Evolutionary conservation across 768 basidiomycete species (phyloP).

Genomic region (Punctularia strigosozonata): DNA sequence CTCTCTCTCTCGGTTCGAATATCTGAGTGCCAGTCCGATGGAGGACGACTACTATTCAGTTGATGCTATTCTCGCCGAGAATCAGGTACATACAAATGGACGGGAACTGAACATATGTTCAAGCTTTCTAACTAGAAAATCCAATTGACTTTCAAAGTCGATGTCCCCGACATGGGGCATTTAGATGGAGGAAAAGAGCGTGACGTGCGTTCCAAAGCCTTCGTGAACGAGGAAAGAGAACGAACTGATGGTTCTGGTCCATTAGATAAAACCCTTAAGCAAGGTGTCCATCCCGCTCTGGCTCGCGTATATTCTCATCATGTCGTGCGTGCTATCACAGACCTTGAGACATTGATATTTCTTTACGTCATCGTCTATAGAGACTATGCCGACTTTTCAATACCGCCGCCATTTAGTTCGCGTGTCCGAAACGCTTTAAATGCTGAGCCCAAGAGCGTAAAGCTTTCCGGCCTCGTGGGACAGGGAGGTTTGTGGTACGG

Average conservation of each 20-base stretch:
- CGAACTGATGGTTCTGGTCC: not conserved
- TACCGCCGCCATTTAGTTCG: slow-evolving; percentile 65
- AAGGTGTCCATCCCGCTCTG: slow-evolving; percentile 84
- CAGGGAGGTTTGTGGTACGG: slow-evolving; percentile 88
- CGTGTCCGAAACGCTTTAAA: slow-evolving; percentile 80
- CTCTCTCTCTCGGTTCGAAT: too few species aligned
- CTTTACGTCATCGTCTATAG: slow-evolving; percentile 23
- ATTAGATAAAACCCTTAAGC: slow-evolving; percentile 62
- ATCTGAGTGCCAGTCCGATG: too few species aligned
- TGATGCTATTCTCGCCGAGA: slow-evolving; percentile 84
- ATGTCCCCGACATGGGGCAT: slow-evolving; percentile 79
- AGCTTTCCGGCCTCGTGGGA: slow-evolving; percentile 73
- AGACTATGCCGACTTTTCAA: slow-evolving; percentile 82
- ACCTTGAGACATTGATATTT: not conserved
- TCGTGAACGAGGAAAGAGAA: not conserved
- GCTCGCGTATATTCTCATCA: slow-evolving; percentile 80
- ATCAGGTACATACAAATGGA: slow-evolving; percentile 42
- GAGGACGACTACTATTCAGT: slow-evolving; percentile 89
- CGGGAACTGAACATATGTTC: not conserved
- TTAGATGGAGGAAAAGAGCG: slow-evolving; percentile 77
- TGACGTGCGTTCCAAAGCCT: slow-evolving; percentile 36
- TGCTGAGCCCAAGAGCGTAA: slow-evolving; percentile 80
- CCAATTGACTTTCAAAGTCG: slow-evolving; percentile 85
- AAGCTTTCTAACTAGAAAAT: slow-evolving; percentile 49
- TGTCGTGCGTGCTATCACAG: slow-evolving; percentile 38